phyloP scores from a whole-genome alignment of 2,329 filamentous ascomycete species.

The Aspergillus fijiensis region DNA sequence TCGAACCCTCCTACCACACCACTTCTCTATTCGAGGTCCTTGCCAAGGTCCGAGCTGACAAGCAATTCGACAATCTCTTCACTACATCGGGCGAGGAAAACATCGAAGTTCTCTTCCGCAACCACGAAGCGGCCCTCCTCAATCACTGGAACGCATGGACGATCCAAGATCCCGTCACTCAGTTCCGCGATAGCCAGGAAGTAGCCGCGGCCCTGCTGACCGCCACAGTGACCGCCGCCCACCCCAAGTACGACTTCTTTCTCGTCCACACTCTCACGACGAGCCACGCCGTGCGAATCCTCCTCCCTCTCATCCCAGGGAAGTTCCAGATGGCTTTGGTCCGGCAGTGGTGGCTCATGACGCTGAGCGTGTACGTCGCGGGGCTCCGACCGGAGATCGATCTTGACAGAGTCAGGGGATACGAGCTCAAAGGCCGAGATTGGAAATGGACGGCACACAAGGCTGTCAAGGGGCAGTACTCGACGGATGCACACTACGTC shows the following conservation, averaged over 20 bases:
- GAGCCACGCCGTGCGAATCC: slow-evolving; percentile 81
- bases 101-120: slow-evolving; percentile 65
- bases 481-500: slow-evolving; percentile 78
- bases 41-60: slow-evolving; percentile 66
- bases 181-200: slow-evolving; percentile 70
- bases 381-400: slow-evolving; percentile 72
- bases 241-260: slow-evolving; percentile 74
- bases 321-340: slow-evolving; percentile 72
- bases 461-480: slow-evolving; percentile 66
- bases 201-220: slow-evolving; percentile 50
- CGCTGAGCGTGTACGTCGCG: slow-evolving; percentile 73
- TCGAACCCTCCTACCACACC: slow-evolving; percentile 59
- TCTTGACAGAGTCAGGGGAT: slow-evolving; percentile 59
- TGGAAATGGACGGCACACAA: slow-evolving; percentile 77
- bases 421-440: slow-evolving; percentile 62
- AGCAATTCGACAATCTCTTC: slow-evolving; percentile 67
- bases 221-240: slow-evolving; percentile 28
- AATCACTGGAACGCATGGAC: slow-evolving; percentile 92
- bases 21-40: slow-evolving; percentile 70
- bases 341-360: slow-evolving; percentile 86
- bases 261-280: slow-evolving; percentile 78
- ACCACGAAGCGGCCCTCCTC: slow-evolving; percentile 68
- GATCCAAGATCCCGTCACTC: slow-evolving; percentile 65
- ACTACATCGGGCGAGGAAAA: slow-evolving; percentile 60
- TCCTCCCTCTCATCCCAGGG: slow-evolving; percentile 73